phyloP scores from a whole-genome alignment of 805 yeast species.

The Yarrowia keelungensis region DNA sequence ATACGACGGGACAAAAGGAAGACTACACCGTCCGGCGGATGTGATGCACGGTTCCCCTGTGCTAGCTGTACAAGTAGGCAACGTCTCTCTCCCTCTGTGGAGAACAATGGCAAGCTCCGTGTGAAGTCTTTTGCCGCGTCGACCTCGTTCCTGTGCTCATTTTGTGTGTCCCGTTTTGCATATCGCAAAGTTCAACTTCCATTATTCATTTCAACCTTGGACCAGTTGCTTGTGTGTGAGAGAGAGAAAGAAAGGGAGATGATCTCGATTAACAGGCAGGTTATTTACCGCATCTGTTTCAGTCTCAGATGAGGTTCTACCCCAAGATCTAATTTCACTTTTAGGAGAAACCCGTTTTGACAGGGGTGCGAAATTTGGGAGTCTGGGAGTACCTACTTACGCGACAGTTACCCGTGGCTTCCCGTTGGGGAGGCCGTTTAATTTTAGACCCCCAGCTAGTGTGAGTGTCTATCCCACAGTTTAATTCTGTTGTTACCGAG shows the following conservation, averaged over 20 bases:
- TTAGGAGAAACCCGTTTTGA: not conserved
- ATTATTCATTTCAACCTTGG: not conserved
- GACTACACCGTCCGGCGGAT: not conserved
- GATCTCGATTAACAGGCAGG: not conserved
- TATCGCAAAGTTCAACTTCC: conserved; percentile 10
- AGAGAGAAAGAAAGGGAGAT: not conserved
- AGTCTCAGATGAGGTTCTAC: no score
- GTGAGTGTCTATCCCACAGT: conserved; percentile 3
- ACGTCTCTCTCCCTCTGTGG: not conserved
- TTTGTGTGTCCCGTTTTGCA: not conserved
- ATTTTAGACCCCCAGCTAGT: conserved; percentile 7
- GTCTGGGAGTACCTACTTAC: no score
- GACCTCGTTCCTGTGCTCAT: conserved; percentile 8
- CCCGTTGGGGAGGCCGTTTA: not conserved
- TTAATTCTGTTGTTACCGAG: conserved; percentile 16
- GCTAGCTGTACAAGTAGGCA: not conserved
- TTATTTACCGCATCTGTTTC: conserved; percentile 2
- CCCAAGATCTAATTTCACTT: not conserved
- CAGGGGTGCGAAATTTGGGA: not conserved
- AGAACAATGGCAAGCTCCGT: conserved; percentile 2
- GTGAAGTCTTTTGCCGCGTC: not conserved
- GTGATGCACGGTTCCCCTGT: not conserved
- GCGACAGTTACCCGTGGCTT: no score
- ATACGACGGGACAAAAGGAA: not conserved
- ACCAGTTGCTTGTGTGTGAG: not conserved